These are phyloP conservation scores for Sesbania bispinosa DNA, from an alignment of 306 rosid species.

Conservation along the genomic window DNA sequence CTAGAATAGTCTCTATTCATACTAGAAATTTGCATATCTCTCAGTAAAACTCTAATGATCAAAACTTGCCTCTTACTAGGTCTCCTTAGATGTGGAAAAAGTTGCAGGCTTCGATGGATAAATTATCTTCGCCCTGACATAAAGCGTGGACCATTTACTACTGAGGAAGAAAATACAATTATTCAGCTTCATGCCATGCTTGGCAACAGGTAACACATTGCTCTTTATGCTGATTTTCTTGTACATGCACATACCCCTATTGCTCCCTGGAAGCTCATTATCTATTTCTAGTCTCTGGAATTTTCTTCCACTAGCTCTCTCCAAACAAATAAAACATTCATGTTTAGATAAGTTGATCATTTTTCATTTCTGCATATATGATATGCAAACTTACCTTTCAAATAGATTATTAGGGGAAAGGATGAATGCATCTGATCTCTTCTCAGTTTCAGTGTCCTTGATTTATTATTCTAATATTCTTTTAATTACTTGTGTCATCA, in stretches of 20 bases:
- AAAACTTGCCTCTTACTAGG: slow-evolving; percentile 19
- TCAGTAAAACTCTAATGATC: not conserved
- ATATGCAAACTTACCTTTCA: not conserved
- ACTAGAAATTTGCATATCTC: not conserved
- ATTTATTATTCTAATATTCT: not conserved
- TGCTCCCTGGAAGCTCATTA: not conserved
- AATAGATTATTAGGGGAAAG: not conserved
- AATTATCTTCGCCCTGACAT: slow-evolving; percentile 48
- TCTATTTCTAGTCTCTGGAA: not conserved
- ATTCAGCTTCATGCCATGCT: slow-evolving; percentile 42
- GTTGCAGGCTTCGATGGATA: slow-evolving; percentile 52
- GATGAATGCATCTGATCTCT: not conserved
- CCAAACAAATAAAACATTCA: not conserved
- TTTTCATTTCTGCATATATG: not conserved
- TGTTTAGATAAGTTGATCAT: not conserved
- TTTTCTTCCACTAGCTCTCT: not conserved
- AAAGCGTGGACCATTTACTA: slow-evolving; percentile 43
- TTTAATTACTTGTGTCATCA: not conserved
- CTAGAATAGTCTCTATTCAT: not conserved
- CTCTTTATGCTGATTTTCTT: not conserved
- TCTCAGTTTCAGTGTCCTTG: not conserved
- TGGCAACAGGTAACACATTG: slow-evolving; percentile 36
- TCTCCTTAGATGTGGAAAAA: slow-evolving; percentile 50
- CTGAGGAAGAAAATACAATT: slow-evolving; percentile 36
- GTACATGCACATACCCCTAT: not conserved